Conservation (phyloP, 176 grass and related monocot species). For the Elymus sibiricus region DNA sequence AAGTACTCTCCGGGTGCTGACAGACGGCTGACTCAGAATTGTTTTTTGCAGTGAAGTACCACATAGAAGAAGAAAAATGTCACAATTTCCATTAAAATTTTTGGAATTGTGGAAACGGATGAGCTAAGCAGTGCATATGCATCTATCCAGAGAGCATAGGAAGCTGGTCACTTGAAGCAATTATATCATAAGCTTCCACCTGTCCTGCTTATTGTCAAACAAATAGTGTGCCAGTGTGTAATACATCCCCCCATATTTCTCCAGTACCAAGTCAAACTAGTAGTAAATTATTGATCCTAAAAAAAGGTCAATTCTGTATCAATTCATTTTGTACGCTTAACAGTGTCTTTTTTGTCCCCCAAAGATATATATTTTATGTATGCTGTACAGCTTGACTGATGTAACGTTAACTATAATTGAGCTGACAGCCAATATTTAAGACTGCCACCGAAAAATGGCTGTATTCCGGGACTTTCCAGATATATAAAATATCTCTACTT, state of each 20-base stretch:
- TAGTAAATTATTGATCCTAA: not conserved
- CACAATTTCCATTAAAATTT: too few species aligned
- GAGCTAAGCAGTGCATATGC: not conserved
- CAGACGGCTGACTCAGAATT: too few species aligned
- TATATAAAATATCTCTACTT: not conserved
- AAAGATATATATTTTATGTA: not conserved
- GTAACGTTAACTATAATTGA: not conserved
- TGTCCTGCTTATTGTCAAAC: constrained; percentile 28
- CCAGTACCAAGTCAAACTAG: constrained; percentile 9
- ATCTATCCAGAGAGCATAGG: not conserved
- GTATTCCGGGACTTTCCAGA: not conserved
- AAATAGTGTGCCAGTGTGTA: not conserved
- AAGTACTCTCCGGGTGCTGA: too few species aligned
- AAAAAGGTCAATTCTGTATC: not conserved
- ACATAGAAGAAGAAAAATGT: too few species aligned
- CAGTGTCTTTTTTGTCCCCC: not conserved
- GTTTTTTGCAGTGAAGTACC: too few species aligned
- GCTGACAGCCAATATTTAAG: not conserved
- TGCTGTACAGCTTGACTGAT: constrained; percentile 24
- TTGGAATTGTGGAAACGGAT: too few species aligned
- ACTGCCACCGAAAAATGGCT: not conserved
- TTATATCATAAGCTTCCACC: constrained; percentile 24
- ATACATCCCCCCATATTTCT: not conserved
- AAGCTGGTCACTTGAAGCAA: constrained; percentile 20
- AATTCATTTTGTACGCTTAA: not conserved